Evolutionary conservation across 2,329 filamentous ascomycete species (phyloP).

Genomic region (Penicillium sp.): DNA sequence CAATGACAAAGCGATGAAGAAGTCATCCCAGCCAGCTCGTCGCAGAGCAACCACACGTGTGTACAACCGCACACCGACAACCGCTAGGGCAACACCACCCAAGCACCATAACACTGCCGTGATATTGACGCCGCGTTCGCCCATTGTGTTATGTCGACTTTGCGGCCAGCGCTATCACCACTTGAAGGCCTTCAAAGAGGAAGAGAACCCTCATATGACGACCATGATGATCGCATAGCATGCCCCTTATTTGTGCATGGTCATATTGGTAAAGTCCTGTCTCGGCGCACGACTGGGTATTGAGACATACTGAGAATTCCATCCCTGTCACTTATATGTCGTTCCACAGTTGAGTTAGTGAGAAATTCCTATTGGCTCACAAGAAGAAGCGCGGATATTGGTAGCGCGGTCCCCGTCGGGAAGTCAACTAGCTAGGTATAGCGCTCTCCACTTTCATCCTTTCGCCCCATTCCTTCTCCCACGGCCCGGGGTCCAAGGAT

Average conservation of each 20-base stretch:
- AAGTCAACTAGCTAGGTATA: not conserved
- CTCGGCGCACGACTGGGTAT: not conserved
- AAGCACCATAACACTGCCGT: not conserved
- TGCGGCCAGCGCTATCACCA: not conserved
- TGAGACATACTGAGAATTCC: not conserved
- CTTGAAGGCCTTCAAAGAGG: not conserved
- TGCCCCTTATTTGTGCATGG: not conserved
- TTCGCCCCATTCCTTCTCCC: not conserved
- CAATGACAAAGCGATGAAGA: not conserved
- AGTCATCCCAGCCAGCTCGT: not conserved
- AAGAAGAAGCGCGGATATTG: not conserved
- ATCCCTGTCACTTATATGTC: not conserved
- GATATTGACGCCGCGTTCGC: not conserved
- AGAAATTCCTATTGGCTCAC: not conserved
- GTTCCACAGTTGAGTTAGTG: not conserved
- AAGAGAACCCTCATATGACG: not conserved
- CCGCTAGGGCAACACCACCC: no score
- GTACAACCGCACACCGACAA: not conserved
- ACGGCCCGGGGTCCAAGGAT: no score
- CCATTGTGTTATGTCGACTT: not conserved
- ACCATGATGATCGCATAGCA: not conserved
- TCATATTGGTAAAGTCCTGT: not conserved
- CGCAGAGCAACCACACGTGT: not conserved
- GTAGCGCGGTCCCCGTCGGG: not conserved
- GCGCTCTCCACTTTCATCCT: not conserved